A percentile compares a stretch with the other conserved stretches of the same genome.
Evolutionary conservation across 169 alveolate species (phyloP).

Genomic region (Cryptosporidium ubiquitum): DNA sequence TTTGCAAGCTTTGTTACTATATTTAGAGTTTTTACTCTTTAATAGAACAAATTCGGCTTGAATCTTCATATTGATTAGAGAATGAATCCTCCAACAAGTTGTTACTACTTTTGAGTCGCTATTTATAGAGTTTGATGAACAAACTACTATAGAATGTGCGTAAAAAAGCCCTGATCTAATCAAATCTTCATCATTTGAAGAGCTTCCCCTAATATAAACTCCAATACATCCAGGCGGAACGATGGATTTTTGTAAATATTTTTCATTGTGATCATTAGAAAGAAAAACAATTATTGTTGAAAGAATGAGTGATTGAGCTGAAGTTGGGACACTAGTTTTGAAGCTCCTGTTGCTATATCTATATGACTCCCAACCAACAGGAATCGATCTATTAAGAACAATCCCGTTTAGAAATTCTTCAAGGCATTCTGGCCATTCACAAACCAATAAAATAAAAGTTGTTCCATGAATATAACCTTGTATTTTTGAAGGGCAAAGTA

Average conservation of each 20-base stretch:
- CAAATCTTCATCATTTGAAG: constrained; percentile 65
- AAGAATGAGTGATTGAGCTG: constrained; percentile 57
- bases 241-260: constrained; percentile 28
- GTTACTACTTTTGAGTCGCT: constrained; percentile 54
- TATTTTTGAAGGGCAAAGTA: constrained; percentile 68
- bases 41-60: constrained; percentile 52
- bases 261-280: constrained; percentile 22
- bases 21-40: constrained; percentile 10
- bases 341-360: constrained; percentile 13
- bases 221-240: constrained; percentile 71
- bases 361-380: constrained; percentile 69
- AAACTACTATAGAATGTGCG: constrained; percentile 71
- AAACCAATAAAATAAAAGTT: constrained; percentile 55
- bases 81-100: constrained; percentile 66
- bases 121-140: constrained; percentile 48
- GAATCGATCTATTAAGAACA: constrained; percentile 51
- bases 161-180: constrained; percentile 65
- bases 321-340: constrained; percentile 30
- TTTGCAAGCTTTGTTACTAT: neutral
- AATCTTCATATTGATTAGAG: constrained; percentile 61
- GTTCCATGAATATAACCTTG: constrained; percentile 72
- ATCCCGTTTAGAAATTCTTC: constrained; percentile 60
- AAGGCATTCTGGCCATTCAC: constrained; percentile 73
- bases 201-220: constrained; percentile 23
- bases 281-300: constrained; percentile 58